phyloP scores from a whole-genome alignment of 148 eudicot species.

The Fagopyrum esculentum region DNA sequence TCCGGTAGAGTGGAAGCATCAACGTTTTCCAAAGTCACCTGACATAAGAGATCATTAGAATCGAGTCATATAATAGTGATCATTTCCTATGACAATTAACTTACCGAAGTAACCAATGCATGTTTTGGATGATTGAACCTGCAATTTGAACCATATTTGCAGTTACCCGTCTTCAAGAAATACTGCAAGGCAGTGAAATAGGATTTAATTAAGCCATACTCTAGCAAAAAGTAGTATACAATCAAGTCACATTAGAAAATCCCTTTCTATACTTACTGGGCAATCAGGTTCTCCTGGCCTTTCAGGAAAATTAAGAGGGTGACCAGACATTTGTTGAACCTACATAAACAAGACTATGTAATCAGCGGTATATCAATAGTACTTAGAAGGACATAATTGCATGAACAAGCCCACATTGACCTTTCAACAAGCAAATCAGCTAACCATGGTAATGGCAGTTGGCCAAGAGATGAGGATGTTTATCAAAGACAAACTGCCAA shows the following conservation, averaged over 20 bases:
- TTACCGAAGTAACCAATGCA: constrained; percentile 28
- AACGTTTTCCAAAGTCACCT: constrained; percentile 43
- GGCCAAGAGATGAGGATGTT: not conserved
- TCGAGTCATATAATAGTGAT: constrained; percentile 11
- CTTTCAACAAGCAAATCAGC: not conserved
- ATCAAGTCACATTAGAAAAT: not conserved
- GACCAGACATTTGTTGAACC: constrained; percentile 53
- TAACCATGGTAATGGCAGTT: not conserved
- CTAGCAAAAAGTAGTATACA: constrained; percentile 4
- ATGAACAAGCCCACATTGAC: not conserved
- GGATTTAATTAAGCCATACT: constrained; percentile 13
- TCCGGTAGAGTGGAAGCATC: constrained; percentile 56
- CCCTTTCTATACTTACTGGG: constrained; percentile 50
- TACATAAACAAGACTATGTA: constrained; percentile 21
- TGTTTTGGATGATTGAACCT: constrained; percentile 93
- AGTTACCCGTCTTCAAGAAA: constrained; percentile 82
- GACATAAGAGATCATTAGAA: constrained; percentile 19
- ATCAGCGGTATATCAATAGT: not conserved
- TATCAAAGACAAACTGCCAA: not conserved
- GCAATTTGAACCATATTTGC: constrained; percentile 87
- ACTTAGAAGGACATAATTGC: not conserved
- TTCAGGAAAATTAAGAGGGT: constrained; percentile 55
- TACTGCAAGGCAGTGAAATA: constrained; percentile 40
- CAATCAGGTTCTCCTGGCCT: constrained; percentile 95
- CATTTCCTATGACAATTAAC: constrained; percentile 12